These are phyloP conservation scores for Ramalina peruviana DNA, from an alignment of 495 filamentous ascomycete species.

Conservation along the genomic window DNA sequence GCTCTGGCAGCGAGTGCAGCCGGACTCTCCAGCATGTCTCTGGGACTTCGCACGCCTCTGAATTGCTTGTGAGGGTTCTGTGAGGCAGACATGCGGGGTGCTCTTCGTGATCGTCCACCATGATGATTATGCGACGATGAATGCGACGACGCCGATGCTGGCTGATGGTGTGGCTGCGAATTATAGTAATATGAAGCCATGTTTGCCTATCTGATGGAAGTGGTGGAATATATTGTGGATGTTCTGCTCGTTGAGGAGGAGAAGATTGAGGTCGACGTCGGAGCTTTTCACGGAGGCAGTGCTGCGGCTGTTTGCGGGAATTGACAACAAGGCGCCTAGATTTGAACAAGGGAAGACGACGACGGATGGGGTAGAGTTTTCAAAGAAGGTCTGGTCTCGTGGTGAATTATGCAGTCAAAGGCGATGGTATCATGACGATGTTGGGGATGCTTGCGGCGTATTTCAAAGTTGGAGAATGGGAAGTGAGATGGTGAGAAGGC, in stretches of 20 bases:
- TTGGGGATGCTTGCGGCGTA: no score
- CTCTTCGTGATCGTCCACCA: constrained; percentile 74
- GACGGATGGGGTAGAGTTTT: no score
- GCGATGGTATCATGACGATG: no score
- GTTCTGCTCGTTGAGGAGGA: neutral
- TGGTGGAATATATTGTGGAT: neutral
- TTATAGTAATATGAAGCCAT: constrained; percentile 1
- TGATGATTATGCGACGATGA: constrained; percentile 60
- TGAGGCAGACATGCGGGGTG: constrained; percentile 62
- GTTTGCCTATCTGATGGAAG: neutral
- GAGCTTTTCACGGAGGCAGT: no score
- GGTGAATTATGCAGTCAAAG: no score
- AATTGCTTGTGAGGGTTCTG: constrained; percentile 79
- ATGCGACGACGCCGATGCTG: constrained; percentile 37
- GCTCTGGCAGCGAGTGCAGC: constrained; percentile 62
- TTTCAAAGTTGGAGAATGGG: no score
- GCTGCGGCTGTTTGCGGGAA: no score
- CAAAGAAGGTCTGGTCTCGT: no score
- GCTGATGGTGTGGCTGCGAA: constrained; percentile 33
- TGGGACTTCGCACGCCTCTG: constrained; percentile 68
- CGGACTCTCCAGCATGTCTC: constrained; percentile 71
- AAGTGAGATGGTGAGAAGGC: no score
- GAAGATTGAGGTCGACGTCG: neutral
- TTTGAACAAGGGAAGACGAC: no score
- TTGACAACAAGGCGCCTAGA: no score